These are phyloP conservation scores for Sarcomyxa edulis DNA, from an alignment of 768 basidiomycete species.

Conservation along the genomic window DNA sequence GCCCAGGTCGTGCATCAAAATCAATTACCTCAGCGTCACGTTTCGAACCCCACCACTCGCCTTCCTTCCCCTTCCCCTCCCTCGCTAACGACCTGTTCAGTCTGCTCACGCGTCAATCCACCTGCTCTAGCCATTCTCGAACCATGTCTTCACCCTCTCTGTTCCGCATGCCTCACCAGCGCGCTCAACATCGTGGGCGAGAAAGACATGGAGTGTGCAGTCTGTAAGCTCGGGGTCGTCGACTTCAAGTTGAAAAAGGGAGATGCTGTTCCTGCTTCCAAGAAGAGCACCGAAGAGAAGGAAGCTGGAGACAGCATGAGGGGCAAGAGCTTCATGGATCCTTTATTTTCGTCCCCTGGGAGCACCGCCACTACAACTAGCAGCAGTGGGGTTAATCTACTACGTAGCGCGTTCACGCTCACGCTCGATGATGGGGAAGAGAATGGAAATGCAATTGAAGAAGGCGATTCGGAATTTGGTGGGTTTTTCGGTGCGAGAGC, in stretches of 20 bases:
- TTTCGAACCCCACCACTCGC: conserved; percentile 1
- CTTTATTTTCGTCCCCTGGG: conserved; percentile 29
- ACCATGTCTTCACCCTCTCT: conserved; percentile 74
- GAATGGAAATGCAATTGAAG: too few relatives aligned
- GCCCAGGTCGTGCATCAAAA: too few relatives aligned
- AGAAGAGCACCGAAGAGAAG: conserved; percentile 1
- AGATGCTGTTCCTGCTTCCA: conserved; percentile 2
- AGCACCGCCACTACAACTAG: too few relatives aligned
- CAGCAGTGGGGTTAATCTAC: too few relatives aligned
- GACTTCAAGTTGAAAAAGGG: conserved; percentile 55
- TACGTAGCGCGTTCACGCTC: too few relatives aligned
- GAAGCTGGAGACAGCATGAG: conserved; percentile 8
- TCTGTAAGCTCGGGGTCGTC: conserved; percentile 64
- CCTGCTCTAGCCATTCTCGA: conserved; percentile 57
- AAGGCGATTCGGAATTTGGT: too few relatives aligned
- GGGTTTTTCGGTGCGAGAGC: conserved; percentile 2
- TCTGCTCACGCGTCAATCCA: conserved; percentile 15
- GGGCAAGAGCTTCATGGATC: conserved; percentile 26
- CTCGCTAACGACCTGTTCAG: conserved; percentile 7
- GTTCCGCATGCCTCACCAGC: conserved; percentile 78
- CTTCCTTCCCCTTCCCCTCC: conserved; percentile 6
- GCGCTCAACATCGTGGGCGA: conserved; percentile 87
- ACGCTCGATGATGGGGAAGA: not conserved
- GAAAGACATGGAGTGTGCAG: conserved; percentile 82
- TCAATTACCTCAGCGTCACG: conserved; percentile 6